phyloP scores from a whole-genome alignment of 768 basidiomycete genomes.

The Pleurotus pulmonarius region DNA sequence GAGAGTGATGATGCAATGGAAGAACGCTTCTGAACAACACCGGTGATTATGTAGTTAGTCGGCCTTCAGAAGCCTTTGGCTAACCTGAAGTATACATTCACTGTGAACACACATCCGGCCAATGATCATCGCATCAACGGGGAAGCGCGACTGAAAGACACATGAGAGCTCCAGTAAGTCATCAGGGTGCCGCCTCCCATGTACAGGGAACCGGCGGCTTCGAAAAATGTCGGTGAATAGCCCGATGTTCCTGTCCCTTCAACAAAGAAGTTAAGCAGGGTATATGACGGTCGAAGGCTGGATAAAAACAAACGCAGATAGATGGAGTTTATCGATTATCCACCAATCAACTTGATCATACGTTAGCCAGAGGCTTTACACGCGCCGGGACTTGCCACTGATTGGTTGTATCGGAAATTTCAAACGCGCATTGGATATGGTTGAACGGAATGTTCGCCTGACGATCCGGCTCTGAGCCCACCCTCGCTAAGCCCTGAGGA shows the following conservation, averaged over 20 bases:
- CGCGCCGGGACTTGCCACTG: too few relatives aligned
- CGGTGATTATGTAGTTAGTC: background rate
- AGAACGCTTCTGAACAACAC: background rate
- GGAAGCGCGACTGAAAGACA: background rate
- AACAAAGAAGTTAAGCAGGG: too few relatives aligned
- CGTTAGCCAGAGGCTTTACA: too few relatives aligned
- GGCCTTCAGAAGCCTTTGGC: background rate
- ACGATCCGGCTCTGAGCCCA: background rate
- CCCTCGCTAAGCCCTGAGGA: background rate
- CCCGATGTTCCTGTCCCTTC: too few relatives aligned
- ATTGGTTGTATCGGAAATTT: too few relatives aligned
- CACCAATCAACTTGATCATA: too few relatives aligned
- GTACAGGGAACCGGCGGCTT: conserved; percentile 5
- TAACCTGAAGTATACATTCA: background rate
- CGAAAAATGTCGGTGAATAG: background rate
- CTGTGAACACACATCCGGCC: too few relatives aligned
- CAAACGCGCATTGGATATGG: too few relatives aligned
- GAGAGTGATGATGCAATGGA: background rate
- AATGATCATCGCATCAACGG: background rate
- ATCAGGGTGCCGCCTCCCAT: background rate
- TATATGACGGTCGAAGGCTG: too few relatives aligned
- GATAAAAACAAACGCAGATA: too few relatives aligned
- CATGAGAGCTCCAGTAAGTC: background rate
- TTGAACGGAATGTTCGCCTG: too few relatives aligned
- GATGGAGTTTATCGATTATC: too few relatives aligned